Evolutionary conservation across 2,329 filamentous ascomycete species (phyloP).

Genomic region (Verticillium nonalfalfae): DNA sequence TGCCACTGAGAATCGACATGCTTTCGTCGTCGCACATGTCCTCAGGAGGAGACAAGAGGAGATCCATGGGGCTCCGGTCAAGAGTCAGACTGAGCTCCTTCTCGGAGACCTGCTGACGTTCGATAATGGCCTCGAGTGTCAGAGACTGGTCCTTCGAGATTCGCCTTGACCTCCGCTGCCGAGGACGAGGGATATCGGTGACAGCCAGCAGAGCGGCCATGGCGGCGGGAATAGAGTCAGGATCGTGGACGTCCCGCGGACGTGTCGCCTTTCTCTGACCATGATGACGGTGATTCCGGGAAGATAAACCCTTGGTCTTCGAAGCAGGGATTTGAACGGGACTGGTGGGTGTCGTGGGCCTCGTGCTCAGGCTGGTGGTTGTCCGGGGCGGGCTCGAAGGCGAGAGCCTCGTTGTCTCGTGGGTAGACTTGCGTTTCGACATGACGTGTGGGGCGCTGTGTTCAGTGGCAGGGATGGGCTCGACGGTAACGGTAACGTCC

Average conservation of each 20-base stretch:
- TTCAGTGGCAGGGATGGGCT: slow-evolving; percentile 8
- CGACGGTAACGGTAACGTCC: slow-evolving; percentile 12
- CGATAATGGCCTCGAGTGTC: slow-evolving; percentile 51
- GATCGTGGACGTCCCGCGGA: slow-evolving; percentile 37
- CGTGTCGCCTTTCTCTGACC: slow-evolving; percentile 26
- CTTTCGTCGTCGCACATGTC: slow-evolving; percentile 43
- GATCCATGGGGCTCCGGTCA: slow-evolving; percentile 48
- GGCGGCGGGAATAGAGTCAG: slow-evolving; percentile 50
- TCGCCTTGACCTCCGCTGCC: slow-evolving; percentile 24
- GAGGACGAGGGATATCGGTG: slow-evolving; percentile 51
- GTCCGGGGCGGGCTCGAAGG: slow-evolving; percentile 12
- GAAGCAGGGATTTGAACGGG: slow-evolving; percentile 49
- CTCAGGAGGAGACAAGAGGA: slow-evolving; percentile 56
- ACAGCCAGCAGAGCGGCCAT: slow-evolving; percentile 56
- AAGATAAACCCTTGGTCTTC: slow-evolving; percentile 30
- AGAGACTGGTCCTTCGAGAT: slow-evolving; percentile 23
- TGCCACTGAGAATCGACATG: slow-evolving; percentile 39
- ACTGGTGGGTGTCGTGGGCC: slow-evolving; percentile 29
- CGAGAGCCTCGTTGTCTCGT: slow-evolving; percentile 11
- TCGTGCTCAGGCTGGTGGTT: slow-evolving; percentile 11
- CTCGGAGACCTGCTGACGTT: slow-evolving; percentile 46
- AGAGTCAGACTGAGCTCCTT: slow-evolving; percentile 52
- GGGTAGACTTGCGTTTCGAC: slow-evolving; percentile 12
- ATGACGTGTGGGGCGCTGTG: slow-evolving; percentile 9
- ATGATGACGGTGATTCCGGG: slow-evolving; percentile 28